A percentile compares a stretch with the other conserved stretches of the same genome.
These are phyloP conservation scores for Plectosphaerella cucumerina DNA, from an alignment of 2,329 filamentous ascomycete species.

Conservation along the genomic window DNA sequence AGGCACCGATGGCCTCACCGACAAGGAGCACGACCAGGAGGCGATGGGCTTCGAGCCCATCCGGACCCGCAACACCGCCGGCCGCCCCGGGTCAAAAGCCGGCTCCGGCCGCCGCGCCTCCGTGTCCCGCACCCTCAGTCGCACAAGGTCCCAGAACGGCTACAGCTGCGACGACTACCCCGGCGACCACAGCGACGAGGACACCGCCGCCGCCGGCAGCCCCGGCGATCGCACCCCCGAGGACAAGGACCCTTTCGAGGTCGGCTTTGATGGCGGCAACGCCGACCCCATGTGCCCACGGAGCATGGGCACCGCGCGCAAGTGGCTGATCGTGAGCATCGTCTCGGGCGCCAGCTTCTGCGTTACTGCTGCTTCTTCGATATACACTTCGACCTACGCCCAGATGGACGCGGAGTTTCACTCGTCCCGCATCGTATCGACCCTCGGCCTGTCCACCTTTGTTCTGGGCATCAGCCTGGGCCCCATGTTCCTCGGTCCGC, in stretches of 20 bases:
- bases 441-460: constrained; percentile 76
- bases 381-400: constrained; percentile 79
- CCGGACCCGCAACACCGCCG: constrained; percentile 10
- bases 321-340: constrained; percentile 77
- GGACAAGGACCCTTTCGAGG: constrained; percentile 55
- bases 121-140: constrained; percentile 18
- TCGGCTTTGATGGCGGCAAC: constrained; percentile 69
- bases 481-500: constrained; percentile 57
- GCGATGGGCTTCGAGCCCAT: constrained; percentile 19
- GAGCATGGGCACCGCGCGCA: constrained; percentile 59
- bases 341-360: constrained; percentile 72
- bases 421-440: constrained; percentile 66
- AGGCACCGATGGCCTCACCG: constrained; percentile 5
- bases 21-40: not conserved
- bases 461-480: constrained; percentile 70
- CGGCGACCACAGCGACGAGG: constrained; percentile 3
- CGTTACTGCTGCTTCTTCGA: constrained; percentile 82
- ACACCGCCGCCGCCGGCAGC: not conserved
- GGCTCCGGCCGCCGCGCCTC: constrained; percentile 1
- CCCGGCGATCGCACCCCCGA: constrained; percentile 1
- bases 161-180: constrained; percentile 33
- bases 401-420: constrained; percentile 75
- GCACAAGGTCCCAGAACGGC: constrained; percentile 37
- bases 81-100: not conserved
- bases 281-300: constrained; percentile 71